A percentile compares a stretch with the other conserved stretches of the same genome.
These are phyloP conservation scores for Laetiporus sulphureus DNA, from an alignment of 1,284 basidiomycete species.

Conservation along the genomic window DNA sequence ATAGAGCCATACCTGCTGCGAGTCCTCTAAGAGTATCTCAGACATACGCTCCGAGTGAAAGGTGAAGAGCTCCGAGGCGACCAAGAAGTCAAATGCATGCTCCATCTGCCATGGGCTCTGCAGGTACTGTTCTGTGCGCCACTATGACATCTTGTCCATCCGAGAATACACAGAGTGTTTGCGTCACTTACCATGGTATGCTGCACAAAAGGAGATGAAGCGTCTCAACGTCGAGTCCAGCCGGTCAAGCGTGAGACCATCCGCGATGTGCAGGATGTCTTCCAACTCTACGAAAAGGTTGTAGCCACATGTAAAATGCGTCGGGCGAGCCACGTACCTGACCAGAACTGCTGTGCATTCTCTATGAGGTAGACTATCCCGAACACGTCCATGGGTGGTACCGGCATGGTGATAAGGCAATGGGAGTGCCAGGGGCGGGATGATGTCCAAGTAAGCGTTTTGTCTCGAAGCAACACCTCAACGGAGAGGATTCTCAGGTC, in stretches of 20 bases:
- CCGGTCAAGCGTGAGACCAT: conserved; percentile 59
- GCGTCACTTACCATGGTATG: conserved; percentile 71
- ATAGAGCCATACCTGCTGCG: conserved; percentile 47
- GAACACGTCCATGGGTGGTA: conserved; percentile 30
- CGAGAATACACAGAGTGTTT: background rate
- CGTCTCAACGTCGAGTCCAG: conserved; percentile 75
- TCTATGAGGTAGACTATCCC: conserved; percentile 79
- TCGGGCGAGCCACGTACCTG: conserved; percentile 47
- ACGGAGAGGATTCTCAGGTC: too few species aligned
- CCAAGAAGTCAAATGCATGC: conserved; percentile 68
- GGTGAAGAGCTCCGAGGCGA: conserved; percentile 79
- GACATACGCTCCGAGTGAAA: conserved; percentile 90
- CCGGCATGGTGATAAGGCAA: too few species aligned
- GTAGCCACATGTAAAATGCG: background rate
- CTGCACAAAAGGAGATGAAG: conserved; percentile 72
- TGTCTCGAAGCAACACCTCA: too few species aligned
- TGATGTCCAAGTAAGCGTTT: too few species aligned
- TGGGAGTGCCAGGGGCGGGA: too few species aligned
- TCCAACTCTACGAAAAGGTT: conserved; percentile 65
- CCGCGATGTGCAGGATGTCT: conserved; percentile 66
- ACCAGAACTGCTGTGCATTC: conserved; percentile 80
- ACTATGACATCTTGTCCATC: background rate
- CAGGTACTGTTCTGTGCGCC: conserved; percentile 66
- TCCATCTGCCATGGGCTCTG: conserved; percentile 76
- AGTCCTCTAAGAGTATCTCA: conserved; percentile 66